Conservation (phyloP, 768 basidiomycete genomes). For the Russula griseocarnosa region DNA sequence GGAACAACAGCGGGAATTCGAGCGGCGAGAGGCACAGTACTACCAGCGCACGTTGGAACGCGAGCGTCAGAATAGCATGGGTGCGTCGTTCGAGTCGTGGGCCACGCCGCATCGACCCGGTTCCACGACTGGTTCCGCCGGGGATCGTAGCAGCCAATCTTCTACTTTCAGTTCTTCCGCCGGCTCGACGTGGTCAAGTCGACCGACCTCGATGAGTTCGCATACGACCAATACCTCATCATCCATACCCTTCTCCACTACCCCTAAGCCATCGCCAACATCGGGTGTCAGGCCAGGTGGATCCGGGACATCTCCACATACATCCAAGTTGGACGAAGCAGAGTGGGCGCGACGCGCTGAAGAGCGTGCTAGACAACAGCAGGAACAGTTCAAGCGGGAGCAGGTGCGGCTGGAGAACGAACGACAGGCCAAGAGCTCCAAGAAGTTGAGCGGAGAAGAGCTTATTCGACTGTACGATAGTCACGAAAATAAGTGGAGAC, state of each 20-base stretch:
- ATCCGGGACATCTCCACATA: slow-evolving; percentile 28
- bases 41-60: slow-evolving; percentile 26
- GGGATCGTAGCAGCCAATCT: slow-evolving; percentile 28
- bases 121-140: slow-evolving; percentile 22
- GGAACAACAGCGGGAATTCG: slow-evolving; percentile 30
- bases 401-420: slow-evolving; percentile 56
- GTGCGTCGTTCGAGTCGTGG: slow-evolving; percentile 14
- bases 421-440: slow-evolving; percentile 38
- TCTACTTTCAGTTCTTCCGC: slow-evolving; percentile 26
- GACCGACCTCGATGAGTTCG: slow-evolving; percentile 26
- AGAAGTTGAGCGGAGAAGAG: slow-evolving; percentile 54
- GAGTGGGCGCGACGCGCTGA: slow-evolving; percentile 63
- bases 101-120: slow-evolving; percentile 32
- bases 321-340: slow-evolving; percentile 38
- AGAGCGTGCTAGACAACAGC: slow-evolving; percentile 59
- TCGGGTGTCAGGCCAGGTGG: slow-evolving; percentile 20
- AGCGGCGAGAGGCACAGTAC: slow-evolving; percentile 26
- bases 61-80: slow-evolving; percentile 34
- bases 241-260: slow-evolving; percentile 17
- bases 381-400: slow-evolving; percentile 64
- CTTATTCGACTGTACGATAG: slow-evolving; percentile 51
- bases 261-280: slow-evolving; percentile 17
- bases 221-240: slow-evolving; percentile 19
- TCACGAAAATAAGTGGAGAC: slow-evolving; percentile 62
- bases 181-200: slow-evolving; percentile 27